Evolutionary conservation across 208 protist genomes (phyloP), one percentile per base, ranked within the genome.

Genomic region (Porcisia hertigi): DNA sequence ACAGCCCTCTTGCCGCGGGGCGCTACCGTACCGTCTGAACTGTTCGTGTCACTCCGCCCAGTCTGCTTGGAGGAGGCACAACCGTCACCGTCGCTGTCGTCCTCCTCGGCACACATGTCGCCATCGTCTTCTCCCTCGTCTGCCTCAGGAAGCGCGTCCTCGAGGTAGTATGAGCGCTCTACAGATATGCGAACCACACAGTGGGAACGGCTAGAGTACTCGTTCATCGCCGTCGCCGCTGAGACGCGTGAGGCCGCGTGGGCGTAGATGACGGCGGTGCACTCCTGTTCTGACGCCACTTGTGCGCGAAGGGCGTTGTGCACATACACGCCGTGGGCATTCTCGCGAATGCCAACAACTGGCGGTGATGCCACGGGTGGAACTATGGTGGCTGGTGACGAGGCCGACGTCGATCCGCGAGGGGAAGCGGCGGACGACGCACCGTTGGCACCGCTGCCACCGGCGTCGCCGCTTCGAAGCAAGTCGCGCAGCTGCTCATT

Each of bases 121-220:
- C 25, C 78, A 11, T 74, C 78, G 3, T 60, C 78, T 3, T 60
- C 78, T 7, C 69, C 60, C 49, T 82, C 75, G n/a, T 85, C 76
- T 6, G 18, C 59, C 7, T 84, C 82, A 16, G 92, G 57, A 7
- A 39, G 73, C 57, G 88, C 77, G 64, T 94, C 90, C 30, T 89
- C 75, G 69, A 96, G 55, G 75, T 91, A 71, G 57, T 97, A 54
- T 14, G 91, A 84, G 34, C 84, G 84, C 84, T 99, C 94, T 57
- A 99, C 90, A 30, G 94, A 82, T 43, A 99, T 84, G 30, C 92
- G 79, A 52, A 99, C 97, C 53, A 99, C 96, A 70, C 97, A 98
- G 83, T 99, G 98, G 5, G 98, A 99, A 36, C 98, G 92, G 60
- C 88, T 97, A 53, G 94, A 98, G 39, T 88, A 76, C 25, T 98